Evolutionary conservation across 352 stramenopile genomes (phyloP).

Genomic region (Pythium aristosporum): DNA sequence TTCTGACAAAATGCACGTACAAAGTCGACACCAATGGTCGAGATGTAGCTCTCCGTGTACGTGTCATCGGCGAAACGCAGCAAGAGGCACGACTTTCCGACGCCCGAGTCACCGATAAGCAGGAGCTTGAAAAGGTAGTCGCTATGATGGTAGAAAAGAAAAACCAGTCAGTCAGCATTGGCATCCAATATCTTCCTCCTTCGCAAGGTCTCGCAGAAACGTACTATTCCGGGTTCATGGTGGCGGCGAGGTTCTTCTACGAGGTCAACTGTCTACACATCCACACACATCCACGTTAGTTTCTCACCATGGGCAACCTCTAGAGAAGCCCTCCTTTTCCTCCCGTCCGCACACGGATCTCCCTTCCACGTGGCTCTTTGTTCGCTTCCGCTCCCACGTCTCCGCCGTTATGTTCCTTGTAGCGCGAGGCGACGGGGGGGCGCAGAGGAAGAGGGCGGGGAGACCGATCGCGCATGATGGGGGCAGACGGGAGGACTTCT

Average conservation of each 20-base stretch:
- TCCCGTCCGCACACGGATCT: background rate
- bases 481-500: background rate
- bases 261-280: slow-evolving; percentile 15
- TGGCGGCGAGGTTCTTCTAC: slow-evolving; percentile 15
- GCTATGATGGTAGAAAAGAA: slow-evolving; percentile 41
- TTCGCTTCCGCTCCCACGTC: background rate
- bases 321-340: background rate
- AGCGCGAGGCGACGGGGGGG: background rate
- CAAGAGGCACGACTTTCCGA: slow-evolving; percentile 98
- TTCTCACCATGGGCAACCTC: background rate
- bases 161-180: background rate
- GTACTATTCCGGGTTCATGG: slow-evolving; percentile 94
- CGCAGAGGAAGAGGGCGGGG: background rate
- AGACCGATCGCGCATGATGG: background rate
- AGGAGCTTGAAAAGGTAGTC: slow-evolving; percentile 99
- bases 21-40: slow-evolving; percentile 99
- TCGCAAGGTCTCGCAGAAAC: slow-evolving; percentile 26
- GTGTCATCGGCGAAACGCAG: slow-evolving; percentile 99
- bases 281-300: background rate
- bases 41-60: slow-evolving; percentile 99
- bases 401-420: background rate
- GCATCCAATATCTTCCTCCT: background rate
- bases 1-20: slow-evolving; percentile 65
- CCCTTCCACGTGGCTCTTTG: slow-evolving; percentile 1
- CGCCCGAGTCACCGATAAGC: slow-evolving; percentile 97